A percentile compares a stretch with the other conserved stretches of the same genome.
These are phyloP conservation scores for Aquilaria malaccensis DNA, from an alignment of 345 rosid genomes.

Conservation along the genomic window DNA sequence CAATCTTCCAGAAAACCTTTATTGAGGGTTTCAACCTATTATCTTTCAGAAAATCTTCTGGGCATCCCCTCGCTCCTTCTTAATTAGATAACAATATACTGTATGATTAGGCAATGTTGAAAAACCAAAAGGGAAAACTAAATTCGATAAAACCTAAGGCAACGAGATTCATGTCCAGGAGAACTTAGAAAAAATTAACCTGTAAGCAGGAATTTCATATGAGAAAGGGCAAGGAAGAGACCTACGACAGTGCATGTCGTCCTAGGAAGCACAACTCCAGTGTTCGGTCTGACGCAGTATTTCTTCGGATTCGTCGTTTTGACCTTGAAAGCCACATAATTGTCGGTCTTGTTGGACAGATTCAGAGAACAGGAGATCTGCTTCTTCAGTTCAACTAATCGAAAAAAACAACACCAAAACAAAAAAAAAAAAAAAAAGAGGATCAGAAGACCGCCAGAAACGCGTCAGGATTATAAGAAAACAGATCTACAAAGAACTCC, in stretches of 20 bases:
- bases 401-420: not conserved
- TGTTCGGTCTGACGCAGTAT: conserved; percentile 78
- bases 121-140: not conserved
- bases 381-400: conserved; percentile 65
- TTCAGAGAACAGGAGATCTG: conserved; percentile 75
- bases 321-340: conserved; percentile 80
- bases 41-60: no score
- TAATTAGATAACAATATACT: no score
- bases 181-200: not conserved
- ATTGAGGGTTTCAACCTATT: no score
- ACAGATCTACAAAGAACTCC: conserved; percentile 11
- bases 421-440: not conserved
- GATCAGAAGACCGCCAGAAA: conserved; percentile 13
- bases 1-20: no score
- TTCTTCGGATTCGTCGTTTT: conserved; percentile 93
- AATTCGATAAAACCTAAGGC: no score
- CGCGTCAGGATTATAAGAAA: not conserved
- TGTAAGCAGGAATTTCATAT: conserved; percentile 4
- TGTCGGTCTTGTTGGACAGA: conserved; percentile 54
- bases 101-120: no score
- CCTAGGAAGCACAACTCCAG: conserved; percentile 75
- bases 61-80: no score
- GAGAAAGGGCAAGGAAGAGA: conserved; percentile 17
- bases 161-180: no score
- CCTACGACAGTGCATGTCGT: conserved; percentile 71